Evolutionary conservation across 208 protist genomes (phyloP), one percentile per base, ranked within the genome.

Genomic region (Acanthamoeba divionensis): DNA sequence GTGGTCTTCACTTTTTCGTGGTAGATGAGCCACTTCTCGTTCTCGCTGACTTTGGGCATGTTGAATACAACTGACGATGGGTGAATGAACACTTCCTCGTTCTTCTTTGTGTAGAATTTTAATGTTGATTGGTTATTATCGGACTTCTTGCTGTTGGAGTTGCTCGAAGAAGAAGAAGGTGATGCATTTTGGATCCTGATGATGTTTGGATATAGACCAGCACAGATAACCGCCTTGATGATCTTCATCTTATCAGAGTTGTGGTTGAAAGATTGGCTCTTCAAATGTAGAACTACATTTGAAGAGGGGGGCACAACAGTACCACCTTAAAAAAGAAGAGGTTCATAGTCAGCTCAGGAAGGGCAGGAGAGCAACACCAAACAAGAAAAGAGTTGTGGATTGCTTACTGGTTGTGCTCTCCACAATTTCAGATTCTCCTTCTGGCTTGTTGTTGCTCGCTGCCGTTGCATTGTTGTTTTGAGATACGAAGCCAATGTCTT

Each of bases 191-290:
- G 6, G 7, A 82, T 63, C 12, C 47, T n/a, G 13, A 96, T 96
- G 13, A 98, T 92, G 66, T 98, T 98, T 15, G 97, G 97, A 93
- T 98, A 98, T n/a, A 98, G 95, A 9, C 97, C 98, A 15, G 97
- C 97, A 33, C 97, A 96, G 8, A 99, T 77, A 29, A 96, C 97
- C 0, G 97, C 96, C n/a, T 97, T 93, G 77, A 98, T 95, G 71
- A 97, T 96, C 44, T 95, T 94, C n/a, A 91, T 82, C 83, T 96
- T 98, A 24, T 83, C 91, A 5, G 94, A 95, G 91, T 98, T 98
- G 10, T 87, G 77, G 90, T 98, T 54, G 54, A 73, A 45, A 67
- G 26, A 3, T 48, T 45, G n/a, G 29, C 80, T 91, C 57, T 8
- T 48, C 3, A 29, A 60, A 73, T 33, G 13, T 8, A 45, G 36